A percentile compares a stretch with the other conserved stretches of the same genome.
These are phyloP conservation scores for Candida morakotiae DNA, from an alignment of 805 yeast species.

Conservation along the genomic window DNA sequence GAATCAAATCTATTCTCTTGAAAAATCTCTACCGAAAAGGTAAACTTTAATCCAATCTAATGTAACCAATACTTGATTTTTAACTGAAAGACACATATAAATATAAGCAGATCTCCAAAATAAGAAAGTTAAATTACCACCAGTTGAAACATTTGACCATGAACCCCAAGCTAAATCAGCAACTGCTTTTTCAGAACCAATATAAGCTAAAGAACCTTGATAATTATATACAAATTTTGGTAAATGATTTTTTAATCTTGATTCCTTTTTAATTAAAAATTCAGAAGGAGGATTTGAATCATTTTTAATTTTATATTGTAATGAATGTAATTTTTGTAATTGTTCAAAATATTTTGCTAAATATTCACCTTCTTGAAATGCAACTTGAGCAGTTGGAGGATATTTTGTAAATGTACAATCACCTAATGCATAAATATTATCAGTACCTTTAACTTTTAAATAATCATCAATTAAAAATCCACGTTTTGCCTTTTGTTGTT, in stretches of 20 bases:
- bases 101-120: conserved; percentile 96
- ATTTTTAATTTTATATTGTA: conserved; percentile 41
- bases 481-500: conserved; percentile 80
- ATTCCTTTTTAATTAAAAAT: conserved; percentile 43
- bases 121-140: conserved; percentile 82
- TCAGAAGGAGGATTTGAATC: conserved; percentile 40
- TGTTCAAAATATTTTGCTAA: conserved; percentile 70
- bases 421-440: conserved; percentile 84
- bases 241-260: conserved; percentile 37
- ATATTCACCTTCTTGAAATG: conserved; percentile 87
- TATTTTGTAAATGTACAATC: conserved; percentile 90
- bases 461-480: conserved; percentile 84
- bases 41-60: conserved; percentile 87
- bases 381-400: conserved; percentile 97
- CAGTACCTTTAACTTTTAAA: conserved; percentile 76
- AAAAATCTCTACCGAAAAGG: conserved; percentile 89
- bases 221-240: conserved; percentile 76
- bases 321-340: conserved; percentile 56
- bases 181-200: conserved; percentile 90
- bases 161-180: conserved; percentile 83
- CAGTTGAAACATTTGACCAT: conserved; percentile 74
- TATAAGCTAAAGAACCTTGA: conserved; percentile 91
- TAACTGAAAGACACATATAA: conserved; percentile 84
- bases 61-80: conserved; percentile 81
- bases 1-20: conserved; percentile 83